A percentile compares a stretch with the other conserved stretches of the same genome.
These are phyloP conservation scores for Fusarium sp. DNA, from an alignment of 2,329 filamentous ascomycete species.

Conservation along the genomic window DNA sequence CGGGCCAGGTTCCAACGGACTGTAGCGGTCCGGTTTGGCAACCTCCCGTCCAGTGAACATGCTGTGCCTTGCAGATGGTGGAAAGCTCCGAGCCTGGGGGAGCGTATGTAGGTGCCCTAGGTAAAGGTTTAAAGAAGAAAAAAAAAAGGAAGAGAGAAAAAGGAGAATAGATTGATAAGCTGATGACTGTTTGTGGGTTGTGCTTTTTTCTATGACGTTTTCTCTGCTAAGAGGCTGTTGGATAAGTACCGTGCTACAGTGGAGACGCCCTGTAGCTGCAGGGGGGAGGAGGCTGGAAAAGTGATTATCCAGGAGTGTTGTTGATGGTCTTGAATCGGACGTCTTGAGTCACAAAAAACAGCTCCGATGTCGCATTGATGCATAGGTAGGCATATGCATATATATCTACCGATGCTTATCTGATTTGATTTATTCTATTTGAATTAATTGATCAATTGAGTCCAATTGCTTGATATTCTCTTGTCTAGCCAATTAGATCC, in stretches of 20 bases:
- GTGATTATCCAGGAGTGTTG: slow-evolving; percentile 31
- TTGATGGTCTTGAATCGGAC: neutral
- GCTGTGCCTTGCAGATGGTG: slow-evolving; percentile 22
- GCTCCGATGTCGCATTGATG: slow-evolving; percentile 24
- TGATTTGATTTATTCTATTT: neutral
- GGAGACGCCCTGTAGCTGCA: slow-evolving; percentile 1
- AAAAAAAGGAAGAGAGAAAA: neutral
- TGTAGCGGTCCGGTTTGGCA: slow-evolving; percentile 20
- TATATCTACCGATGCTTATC: neutral
- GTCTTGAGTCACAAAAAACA: slow-evolving; percentile 29
- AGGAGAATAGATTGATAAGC: slow-evolving; percentile 12
- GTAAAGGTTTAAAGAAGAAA: neutral
- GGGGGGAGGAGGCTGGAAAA: slow-evolving; percentile 18
- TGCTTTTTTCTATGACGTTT: slow-evolving; percentile 20
- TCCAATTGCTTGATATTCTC: slow-evolving; percentile 2
- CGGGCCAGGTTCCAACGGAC: slow-evolving; percentile 19
- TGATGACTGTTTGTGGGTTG: neutral
- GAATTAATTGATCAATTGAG: slow-evolving; percentile 7
- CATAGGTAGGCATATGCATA: no score
- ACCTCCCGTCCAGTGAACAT: slow-evolving; percentile 10
- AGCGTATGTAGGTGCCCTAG: slow-evolving; percentile 1
- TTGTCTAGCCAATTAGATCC: slow-evolving; percentile 13
- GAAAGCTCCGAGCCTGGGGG: slow-evolving; percentile 4
- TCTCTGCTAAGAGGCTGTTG: neutral
- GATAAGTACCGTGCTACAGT: neutral